Evolutionary conservation across 129 eudicot species (phyloP).

Genomic region (Solidago caesia): DNA sequence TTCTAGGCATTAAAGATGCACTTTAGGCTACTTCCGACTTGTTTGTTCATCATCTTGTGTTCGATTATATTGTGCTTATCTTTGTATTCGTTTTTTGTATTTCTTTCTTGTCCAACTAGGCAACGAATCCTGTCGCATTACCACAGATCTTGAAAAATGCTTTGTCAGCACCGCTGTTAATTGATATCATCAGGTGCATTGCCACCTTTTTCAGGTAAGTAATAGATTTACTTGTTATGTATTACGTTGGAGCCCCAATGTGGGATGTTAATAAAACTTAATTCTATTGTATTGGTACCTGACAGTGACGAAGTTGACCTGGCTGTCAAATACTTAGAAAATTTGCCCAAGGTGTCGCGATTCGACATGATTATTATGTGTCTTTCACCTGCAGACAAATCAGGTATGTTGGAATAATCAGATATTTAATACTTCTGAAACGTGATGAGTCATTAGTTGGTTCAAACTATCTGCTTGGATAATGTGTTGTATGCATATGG

Average conservation of each 20-base stretch:
- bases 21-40: background rate
- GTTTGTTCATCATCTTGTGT: background rate
- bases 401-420: slow-evolving; percentile 24
- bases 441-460: background rate
- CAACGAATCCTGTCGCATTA: slow-evolving; percentile 58
- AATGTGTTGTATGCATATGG: background rate
- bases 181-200: slow-evolving; percentile 74
- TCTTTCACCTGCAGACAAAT: slow-evolving; percentile 72
- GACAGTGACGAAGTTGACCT: slow-evolving; percentile 70
- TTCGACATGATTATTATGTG: slow-evolving; percentile 85
- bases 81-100: background rate
- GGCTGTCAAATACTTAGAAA: slow-evolving; percentile 66
- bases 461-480: background rate
- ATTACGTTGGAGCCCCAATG: background rate
- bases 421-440: background rate
- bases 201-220: slow-evolving; percentile 73
- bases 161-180: slow-evolving; percentile 71
- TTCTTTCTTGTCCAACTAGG: slow-evolving; percentile 47
- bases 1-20: too few relatives aligned
- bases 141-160: slow-evolving; percentile 88
- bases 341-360: slow-evolving; percentile 68
- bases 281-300: slow-evolving; percentile 13
- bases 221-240: background rate
- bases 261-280: background rate
- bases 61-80: background rate